Evolutionary conservation across 1,139 yeast genomes (phyloP).

Genomic region (Pichia cactophila): DNA sequence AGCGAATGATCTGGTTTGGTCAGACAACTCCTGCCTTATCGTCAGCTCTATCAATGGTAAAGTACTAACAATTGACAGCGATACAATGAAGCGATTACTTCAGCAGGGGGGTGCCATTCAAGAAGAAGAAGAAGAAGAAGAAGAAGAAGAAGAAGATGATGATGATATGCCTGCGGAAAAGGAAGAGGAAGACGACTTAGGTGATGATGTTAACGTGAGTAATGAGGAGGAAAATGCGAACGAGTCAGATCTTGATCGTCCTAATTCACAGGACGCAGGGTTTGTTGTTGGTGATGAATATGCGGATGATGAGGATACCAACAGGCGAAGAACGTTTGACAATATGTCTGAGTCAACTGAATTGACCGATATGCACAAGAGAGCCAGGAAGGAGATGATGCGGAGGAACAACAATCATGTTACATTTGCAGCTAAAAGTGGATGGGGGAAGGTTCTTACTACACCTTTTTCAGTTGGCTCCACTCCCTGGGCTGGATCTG

Average conservation of each 20-base stretch:
- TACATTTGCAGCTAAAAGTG: conserved; percentile 5
- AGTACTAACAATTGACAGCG: conserved; percentile 11
- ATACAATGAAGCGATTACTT: conserved; percentile 6
- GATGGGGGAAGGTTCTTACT: conserved; percentile 12
- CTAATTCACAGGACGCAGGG: conserved; percentile 16
- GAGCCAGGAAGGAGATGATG: conserved; percentile 5
- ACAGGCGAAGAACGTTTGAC: conserved; percentile 11
- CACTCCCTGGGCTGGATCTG: conserved; percentile 64
- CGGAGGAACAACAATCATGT: neutral
- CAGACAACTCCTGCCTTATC: conserved; percentile 7
- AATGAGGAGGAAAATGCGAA: conserved; percentile 27
- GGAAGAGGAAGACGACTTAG: conserved; percentile 16
- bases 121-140: conserved; percentile 18
- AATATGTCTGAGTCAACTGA: conserved; percentile 16
- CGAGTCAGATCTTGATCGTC: conserved; percentile 14
- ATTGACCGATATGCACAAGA: conserved; percentile 19
- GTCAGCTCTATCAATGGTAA: conserved; percentile 13
- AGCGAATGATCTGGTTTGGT: conserved; percentile 11
- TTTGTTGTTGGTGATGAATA: conserved; percentile 31
- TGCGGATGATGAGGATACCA: conserved; percentile 32
- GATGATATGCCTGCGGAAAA: conserved; percentile 4
- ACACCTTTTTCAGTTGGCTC: conserved; percentile 61
- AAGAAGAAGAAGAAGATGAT: conserved; percentile 14
- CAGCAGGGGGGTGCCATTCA: conserved; percentile 8
- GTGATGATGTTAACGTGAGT: conserved; percentile 12